These are phyloP conservation scores for Orobanche coerulescens DNA, from an alignment of 257 asterid genomes.

Conservation along the genomic window DNA sequence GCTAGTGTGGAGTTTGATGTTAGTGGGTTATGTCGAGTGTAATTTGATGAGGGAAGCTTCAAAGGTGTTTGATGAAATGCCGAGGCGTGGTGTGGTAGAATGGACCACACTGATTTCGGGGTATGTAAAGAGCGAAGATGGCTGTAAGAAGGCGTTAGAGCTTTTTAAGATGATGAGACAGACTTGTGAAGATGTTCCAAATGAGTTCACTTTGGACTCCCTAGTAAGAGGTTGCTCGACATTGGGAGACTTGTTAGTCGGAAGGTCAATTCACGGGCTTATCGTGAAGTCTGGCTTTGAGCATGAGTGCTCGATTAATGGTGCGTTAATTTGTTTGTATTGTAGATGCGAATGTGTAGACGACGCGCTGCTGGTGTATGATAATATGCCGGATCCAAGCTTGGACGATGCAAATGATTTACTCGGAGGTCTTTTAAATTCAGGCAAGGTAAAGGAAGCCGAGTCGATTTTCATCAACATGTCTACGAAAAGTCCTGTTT, in stretches of 20 bases:
- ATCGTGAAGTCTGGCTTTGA: conserved; percentile 52
- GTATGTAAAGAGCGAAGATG: conserved; percentile 45
- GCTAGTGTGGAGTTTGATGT: conserved; percentile 67
- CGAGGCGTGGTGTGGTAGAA: conserved; percentile 54
- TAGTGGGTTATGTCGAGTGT: conserved; percentile 57
- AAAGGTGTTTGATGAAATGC: conserved; percentile 45
- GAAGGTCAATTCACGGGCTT: conserved; percentile 56
- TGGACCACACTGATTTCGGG: conserved; percentile 83
- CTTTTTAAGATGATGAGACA: conserved; percentile 50
- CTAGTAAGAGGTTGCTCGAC: conserved; percentile 55
- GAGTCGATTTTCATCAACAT: conserved; percentile 42
- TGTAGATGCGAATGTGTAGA: conserved; percentile 37
- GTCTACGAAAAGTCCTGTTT: conserved; percentile 31
- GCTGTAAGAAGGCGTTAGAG: conserved; percentile 49
- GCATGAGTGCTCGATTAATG: conserved; percentile 33
- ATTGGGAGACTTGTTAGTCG: conserved; percentile 32
- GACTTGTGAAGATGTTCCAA: conserved; percentile 43
- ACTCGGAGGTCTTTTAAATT: conserved; percentile 41
- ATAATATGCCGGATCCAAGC: conserved; percentile 24
- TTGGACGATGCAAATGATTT: conserved; percentile 38
- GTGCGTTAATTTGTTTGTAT: conserved; percentile 55
- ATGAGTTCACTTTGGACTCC: conserved; percentile 76
- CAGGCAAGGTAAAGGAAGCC: conserved; percentile 51
- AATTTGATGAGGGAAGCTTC: conserved; percentile 47
- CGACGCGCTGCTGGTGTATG: conserved; percentile 47